These are phyloP conservation scores for Leccinum subgranulosum DNA, from an alignment of 768 basidiomycete species.

Conservation along the genomic window DNA sequence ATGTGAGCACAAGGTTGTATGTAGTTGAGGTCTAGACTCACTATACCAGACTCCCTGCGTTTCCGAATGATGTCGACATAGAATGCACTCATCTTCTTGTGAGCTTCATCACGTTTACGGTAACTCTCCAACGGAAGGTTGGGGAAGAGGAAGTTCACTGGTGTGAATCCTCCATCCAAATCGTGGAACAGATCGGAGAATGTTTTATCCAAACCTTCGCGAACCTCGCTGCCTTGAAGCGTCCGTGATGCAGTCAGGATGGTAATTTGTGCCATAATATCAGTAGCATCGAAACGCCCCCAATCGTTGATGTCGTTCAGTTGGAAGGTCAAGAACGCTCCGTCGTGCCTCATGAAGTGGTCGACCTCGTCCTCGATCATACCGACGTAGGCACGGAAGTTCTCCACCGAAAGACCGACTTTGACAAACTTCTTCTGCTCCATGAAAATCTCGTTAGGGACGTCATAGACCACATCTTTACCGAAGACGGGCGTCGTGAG, in stretches of 20 bases:
- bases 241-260: conserved; percentile 94
- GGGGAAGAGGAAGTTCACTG: conserved; percentile 93
- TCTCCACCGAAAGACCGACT: conserved; percentile 89
- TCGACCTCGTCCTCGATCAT: conserved; percentile 78
- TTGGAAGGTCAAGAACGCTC: conserved; percentile 60
- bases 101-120: conserved; percentile 82
- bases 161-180: conserved; percentile 94
- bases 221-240: conserved; percentile 90
- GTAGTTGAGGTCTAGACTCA: conserved; percentile 17
- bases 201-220: conserved; percentile 69
- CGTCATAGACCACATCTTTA: conserved; percentile 96
- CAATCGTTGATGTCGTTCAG: conserved; percentile 68
- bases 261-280: conserved; percentile 81
- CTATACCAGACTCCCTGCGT: conserved; percentile 51
- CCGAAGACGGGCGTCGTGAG: conserved; percentile 95
- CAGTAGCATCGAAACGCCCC: conserved; percentile 73
- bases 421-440: conserved; percentile 99
- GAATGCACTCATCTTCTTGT: conserved; percentile 91
- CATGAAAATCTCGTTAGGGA: conserved; percentile 96
- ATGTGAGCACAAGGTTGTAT: neutral
- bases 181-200: conserved; percentile 86
- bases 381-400: conserved; percentile 79
- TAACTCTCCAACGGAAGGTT: conserved; percentile 91
- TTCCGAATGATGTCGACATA: conserved; percentile 84
- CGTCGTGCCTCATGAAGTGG: conserved; percentile 65